Percentiles rank a stretch among this genome's conserved stretches.
These are phyloP conservation scores for Apiospora saccharicola DNA, from an alignment of 2,329 filamentous ascomycete genomes.

Conservation along the genomic window DNA sequence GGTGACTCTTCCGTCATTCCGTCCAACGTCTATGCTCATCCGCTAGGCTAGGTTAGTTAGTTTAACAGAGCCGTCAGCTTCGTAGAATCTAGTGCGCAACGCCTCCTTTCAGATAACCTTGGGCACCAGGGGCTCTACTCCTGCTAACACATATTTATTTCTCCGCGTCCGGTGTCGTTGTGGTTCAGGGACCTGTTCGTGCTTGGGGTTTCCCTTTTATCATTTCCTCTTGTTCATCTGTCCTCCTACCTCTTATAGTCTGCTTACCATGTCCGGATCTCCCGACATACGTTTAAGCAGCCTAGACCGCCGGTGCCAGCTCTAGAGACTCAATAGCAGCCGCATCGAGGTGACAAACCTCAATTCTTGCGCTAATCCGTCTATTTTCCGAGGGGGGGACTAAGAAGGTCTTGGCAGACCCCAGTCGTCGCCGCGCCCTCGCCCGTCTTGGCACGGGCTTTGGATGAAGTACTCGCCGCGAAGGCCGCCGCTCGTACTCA, in stretches of 20 bases:
- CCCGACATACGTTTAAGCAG: not conserved
- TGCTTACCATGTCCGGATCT: not conserved
- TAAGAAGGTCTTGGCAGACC: not conserved
- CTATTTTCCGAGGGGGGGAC: not conserved
- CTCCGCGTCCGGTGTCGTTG: not conserved
- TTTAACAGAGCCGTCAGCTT: not conserved
- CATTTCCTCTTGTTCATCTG: not conserved
- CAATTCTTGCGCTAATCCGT: not conserved
- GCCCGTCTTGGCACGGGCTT: not conserved
- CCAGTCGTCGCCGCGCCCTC: not conserved
- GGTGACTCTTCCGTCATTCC: not conserved
- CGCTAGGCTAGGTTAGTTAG: not conserved
- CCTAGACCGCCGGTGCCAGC: not conserved
- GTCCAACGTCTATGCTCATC: conserved; percentile 2
- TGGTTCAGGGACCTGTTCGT: not conserved
- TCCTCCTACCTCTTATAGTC: not conserved
- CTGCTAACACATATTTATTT: not conserved
- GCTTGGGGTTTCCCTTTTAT: not conserved
- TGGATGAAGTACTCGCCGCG: not conserved
- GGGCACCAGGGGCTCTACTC: not conserved
- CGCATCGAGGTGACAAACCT: not conserved
- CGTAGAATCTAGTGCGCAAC: not conserved
- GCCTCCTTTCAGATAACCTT: not conserved
- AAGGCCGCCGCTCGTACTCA: not conserved
- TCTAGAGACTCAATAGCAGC: not conserved